Evolutionary conservation across 192 early-diverging fungal species (phyloP).

Genomic region (Gonapodya sp.): DNA sequence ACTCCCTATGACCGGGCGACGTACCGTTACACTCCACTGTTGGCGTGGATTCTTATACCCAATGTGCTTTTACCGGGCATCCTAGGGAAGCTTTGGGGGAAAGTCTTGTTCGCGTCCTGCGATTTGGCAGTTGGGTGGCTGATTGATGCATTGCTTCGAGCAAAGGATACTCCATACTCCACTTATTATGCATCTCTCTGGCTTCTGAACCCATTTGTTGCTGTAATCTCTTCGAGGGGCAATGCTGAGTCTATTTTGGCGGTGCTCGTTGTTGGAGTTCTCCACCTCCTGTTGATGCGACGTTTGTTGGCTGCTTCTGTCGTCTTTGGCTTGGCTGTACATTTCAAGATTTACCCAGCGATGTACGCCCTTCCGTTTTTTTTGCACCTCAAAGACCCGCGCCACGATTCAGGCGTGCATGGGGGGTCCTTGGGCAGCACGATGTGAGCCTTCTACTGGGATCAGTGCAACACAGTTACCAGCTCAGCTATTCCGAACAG

Average conservation of each 20-base stretch:
- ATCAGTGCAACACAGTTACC: too few species aligned
- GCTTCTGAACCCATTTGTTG: constrained; percentile 92
- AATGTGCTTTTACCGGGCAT: constrained; percentile 41
- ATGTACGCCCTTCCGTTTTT: constrained; percentile 84
- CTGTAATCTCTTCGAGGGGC: constrained; percentile 91
- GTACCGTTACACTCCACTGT: constrained; percentile 92
- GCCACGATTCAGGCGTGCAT: too few species aligned
- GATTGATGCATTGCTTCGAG: constrained; percentile 21
- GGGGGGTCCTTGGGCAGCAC: too few species aligned
- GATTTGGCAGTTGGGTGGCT: constrained; percentile 71
- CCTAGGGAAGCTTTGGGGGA: constrained; percentile 70
- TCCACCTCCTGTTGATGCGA: constrained; percentile 50
- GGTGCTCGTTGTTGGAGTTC: constrained; percentile 59
- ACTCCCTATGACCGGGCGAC: constrained; percentile 88
- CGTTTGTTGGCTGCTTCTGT: constrained; percentile 39
- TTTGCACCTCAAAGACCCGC: constrained; percentile 21
- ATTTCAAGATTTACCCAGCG: constrained; percentile 95
- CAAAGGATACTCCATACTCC: constrained; percentile 10
- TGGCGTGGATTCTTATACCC: constrained; percentile 83
- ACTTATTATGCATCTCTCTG: constrained; percentile 60
- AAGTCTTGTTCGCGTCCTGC: constrained; percentile 77
- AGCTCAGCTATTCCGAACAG: too few species aligned
- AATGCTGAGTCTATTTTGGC: constrained; percentile 84
- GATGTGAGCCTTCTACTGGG: too few species aligned
- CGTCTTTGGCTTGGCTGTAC: constrained; percentile 83